Percentiles rank a stretch among this genome's conserved stretches.
These are phyloP conservation scores for Trifolium dubium DNA, from an alignment of 306 rosid species.

Conservation along the genomic window DNA sequence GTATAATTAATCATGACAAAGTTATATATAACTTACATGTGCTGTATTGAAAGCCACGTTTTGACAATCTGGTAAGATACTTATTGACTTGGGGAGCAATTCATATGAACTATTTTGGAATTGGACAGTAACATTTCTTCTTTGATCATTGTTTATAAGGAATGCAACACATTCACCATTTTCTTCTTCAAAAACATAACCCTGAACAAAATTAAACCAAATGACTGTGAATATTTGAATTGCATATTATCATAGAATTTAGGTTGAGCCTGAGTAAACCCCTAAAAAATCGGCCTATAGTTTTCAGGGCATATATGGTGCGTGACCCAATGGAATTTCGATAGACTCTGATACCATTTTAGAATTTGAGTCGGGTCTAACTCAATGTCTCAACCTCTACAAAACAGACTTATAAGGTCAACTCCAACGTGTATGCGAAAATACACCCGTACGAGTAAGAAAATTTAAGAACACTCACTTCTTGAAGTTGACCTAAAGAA, in stretches of 20 bases:
- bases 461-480: constrained; percentile 42
- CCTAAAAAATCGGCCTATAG: no score
- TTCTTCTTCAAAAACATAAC: constrained; percentile 59
- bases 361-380: no score
- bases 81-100: constrained; percentile 67
- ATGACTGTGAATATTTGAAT: not conserved
- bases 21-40: constrained; percentile 43
- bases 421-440: not conserved
- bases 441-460: constrained; percentile 9
- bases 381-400: no score
- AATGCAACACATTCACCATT: constrained; percentile 66
- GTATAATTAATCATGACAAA: not conserved
- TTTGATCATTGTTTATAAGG: constrained; percentile 55
- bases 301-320: no score
- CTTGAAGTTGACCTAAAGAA: constrained; percentile 61
- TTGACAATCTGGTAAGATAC: constrained; percentile 69
- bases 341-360: no score
- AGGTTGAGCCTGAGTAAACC: no score
- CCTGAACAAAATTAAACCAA: constrained; percentile 45
- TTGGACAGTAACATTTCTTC: constrained; percentile 45
- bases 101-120: constrained; percentile 54
- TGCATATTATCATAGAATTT: not conserved
- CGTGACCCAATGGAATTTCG: no score
- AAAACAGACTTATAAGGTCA: no score
- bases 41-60: constrained; percentile 66